Evolutionary conservation across 225 moss, liverwort and hornwort genomes (phyloP), one percentile per base, ranked within the genome.

Genomic region (Physcomitrellopsis africana): DNA sequence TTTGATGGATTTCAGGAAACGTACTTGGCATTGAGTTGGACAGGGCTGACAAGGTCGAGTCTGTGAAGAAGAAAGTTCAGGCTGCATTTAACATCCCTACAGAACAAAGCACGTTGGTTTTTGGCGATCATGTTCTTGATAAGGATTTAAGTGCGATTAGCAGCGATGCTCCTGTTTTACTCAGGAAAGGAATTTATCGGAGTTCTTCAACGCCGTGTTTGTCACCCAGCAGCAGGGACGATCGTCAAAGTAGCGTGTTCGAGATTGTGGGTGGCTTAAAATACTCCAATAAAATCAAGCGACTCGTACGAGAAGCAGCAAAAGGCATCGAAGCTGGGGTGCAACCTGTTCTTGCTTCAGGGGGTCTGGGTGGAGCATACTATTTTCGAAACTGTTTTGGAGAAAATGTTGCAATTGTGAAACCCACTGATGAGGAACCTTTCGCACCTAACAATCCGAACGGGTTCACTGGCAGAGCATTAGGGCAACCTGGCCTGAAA

Each of bases 361-460:
- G 94, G 32, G 96, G 96, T 13, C 70, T 96, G 1, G 94, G 96
- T 2, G 96, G 96, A 37, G 96, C 96, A 0, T 96, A 96, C 44
- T 94, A 96, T 58, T 96, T 96, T 57, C 90, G 92, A 7, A 91
- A 92, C 22, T 45, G 45, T 7, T 85, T 79, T 23, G 96, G 94
- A 0, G 94, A 96, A 37, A 72, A 78, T 74, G 83, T 89, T 5
- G 94, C 89, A 1, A 92, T 96, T 18, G 92, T 96, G 57, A 96
- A 96, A 65, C 96, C 96, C 24, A 96, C 92, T 1, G 96, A 96
- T 9, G 96, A 96, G 81, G 96, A 96, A 79, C 96, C 96, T 20
- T 94, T 96, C 41, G 96, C 96, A 13, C 96, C 96, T 23, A 96
- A 96, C 74, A 96, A 96, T 47, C 96, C 96, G 0, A 96, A 96